Percentiles rank a stretch among this genome's conserved stretches.
Conservation (phyloP, 352 stramenopile species). For the Pythium angustatum region DNA sequence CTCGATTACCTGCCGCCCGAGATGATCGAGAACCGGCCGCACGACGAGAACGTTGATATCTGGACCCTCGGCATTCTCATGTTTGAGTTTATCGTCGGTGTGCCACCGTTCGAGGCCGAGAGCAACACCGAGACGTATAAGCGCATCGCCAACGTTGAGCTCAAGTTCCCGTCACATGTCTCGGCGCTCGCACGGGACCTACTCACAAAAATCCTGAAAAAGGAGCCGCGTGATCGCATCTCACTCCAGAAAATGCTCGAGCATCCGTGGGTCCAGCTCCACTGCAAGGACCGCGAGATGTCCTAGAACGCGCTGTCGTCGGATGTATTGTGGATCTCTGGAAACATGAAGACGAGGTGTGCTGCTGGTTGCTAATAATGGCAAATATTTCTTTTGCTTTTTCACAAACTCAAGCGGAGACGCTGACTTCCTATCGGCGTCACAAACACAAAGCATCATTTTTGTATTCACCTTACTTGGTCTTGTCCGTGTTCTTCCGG, state of each 20-base stretch:
- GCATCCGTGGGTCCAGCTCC: constrained; percentile 95
- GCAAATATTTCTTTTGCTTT: constrained; percentile 9
- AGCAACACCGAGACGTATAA: constrained; percentile 96
- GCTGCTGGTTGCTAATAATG: too few species aligned
- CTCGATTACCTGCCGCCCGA: constrained; percentile 99
- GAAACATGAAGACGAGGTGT: too few species aligned
- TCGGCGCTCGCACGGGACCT: constrained; percentile 92
- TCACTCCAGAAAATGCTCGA: constrained; percentile 90
- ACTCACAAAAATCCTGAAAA: constrained; percentile 94
- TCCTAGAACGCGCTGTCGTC: constrained; percentile 2
- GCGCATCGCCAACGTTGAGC: constrained; percentile 95
- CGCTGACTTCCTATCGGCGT: too few species aligned
- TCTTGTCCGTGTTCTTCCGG: constrained; percentile 18
- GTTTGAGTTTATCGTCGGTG: constrained; percentile 98
- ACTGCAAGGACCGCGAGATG: constrained; percentile 42
- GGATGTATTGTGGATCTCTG: too few species aligned
- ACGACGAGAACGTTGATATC: constrained; percentile 97
- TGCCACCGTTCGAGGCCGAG: constrained; percentile 97
- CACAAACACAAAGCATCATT: too few species aligned
- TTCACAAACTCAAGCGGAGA: too few species aligned
- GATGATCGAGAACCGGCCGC: constrained; percentile 98
- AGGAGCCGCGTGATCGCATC: constrained; percentile 95
- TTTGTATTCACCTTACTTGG: neutral
- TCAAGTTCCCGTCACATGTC: constrained; percentile 94
- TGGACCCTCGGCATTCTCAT: constrained; percentile 99